Base-by-base conservation (phyloP, 345 rosid species). In the Punica granatum region DNA sequence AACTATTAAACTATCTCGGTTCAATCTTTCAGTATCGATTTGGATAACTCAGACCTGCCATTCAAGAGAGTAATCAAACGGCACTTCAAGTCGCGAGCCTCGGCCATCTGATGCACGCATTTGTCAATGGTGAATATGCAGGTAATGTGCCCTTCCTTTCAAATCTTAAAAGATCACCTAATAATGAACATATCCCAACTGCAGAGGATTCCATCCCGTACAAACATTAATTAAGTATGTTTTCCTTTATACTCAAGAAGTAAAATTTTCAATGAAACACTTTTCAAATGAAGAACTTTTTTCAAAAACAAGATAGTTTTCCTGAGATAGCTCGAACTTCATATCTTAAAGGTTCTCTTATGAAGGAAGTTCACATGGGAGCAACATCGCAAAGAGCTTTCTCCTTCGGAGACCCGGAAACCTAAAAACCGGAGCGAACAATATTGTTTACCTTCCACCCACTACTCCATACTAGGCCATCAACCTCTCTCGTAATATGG, bases 341-440 rank as follows among this genome's bases (percentile, higher is more conserved):
- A 46, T 23, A 46, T 46, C n/a, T 19, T 46, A 3, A 7, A 8
- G 3, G 31, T 1, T 53, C 21, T n/a, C 23, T 9, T 58, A 39
- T 62, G 25, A 51, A 84, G 88, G 84, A 46, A 43, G 81, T 23
- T 82, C 66, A 25, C 88, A 78, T 49, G 86, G 84, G 41, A 82
- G 78, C 74, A 63, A 78, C 15, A 51, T 67, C 19, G 77, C 76
- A 72, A 82, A 82, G 70, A 81, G 84, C 78, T 82, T 84, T 65
- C 76, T 80, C 64, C 72, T 84, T 12, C 75, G 76, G 75, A 72
- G 48, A 33, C 44, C 79, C 9, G 58, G 79, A 4, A 32, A 63
- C 4, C 76, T 84, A 60, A 78, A 65, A 63, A 63, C 75, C 16
- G 88, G 88, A 63, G 18, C 46, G 3, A 82, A 81, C 64, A 21